These are phyloP conservation scores for Hypseocharis bilobata DNA, from an alignment of 441 rosid species.

Conservation along the genomic window DNA sequence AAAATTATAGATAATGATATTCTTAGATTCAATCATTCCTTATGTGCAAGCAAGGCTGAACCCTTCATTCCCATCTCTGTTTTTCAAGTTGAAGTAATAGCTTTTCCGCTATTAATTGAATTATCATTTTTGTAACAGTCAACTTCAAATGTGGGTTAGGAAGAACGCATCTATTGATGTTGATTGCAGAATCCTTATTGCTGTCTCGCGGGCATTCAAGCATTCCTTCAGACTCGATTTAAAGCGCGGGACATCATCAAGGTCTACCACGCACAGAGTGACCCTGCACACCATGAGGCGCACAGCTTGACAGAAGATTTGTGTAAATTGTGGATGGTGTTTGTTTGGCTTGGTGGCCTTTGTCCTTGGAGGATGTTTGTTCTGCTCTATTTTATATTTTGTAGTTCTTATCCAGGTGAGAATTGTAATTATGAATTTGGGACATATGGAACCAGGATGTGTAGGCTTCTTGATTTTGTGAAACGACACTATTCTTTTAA, in stretches of 20 bases:
- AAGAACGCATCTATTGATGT: not conserved
- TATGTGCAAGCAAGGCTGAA: no score
- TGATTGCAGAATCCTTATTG: not conserved
- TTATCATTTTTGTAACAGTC: not conserved
- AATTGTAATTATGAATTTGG: not conserved
- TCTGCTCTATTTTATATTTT: not conserved
- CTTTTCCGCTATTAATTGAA: not conserved
- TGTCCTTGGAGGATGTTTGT: not conserved
- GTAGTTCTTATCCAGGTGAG: no score
- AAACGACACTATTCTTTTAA: not conserved
- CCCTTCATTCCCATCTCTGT: no score
- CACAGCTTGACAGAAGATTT: not conserved
- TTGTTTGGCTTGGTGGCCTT: not conserved
- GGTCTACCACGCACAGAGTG: no score
- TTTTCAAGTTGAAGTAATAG: no score
- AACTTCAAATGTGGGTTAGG: not conserved
- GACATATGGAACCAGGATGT: not conserved
- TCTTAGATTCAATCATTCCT: no score
- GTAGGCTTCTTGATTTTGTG: no score
- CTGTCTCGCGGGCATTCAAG: not conserved
- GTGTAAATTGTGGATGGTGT: not conserved
- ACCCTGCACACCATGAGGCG: not conserved
- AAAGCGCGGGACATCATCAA: no score
- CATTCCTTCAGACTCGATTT: not conserved
- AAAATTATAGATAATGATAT: no score